These are phyloP conservation scores for Phytophthora pistaciae DNA, from an alignment of 352 stramenopile species.

Conservation along the genomic window DNA sequence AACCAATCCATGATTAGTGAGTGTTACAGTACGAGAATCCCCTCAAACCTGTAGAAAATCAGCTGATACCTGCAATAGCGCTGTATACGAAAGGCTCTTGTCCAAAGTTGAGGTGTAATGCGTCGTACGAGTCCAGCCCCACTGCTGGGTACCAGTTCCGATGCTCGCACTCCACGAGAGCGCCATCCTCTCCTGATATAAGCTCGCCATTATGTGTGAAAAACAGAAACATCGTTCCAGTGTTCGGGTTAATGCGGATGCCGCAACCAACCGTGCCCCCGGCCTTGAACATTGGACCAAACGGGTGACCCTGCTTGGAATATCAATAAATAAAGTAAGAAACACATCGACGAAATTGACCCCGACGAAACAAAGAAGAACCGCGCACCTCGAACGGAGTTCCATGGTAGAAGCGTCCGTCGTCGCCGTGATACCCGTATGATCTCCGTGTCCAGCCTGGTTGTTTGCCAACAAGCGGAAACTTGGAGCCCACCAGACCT, in stretches of 20 bases:
- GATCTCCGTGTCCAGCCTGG: conserved; percentile 75
- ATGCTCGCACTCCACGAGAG: conserved; percentile 56
- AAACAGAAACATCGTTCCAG: conserved; percentile 51
- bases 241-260: conserved; percentile 24
- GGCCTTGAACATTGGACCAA: conserved; percentile 44
- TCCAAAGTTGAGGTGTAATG: conserved; percentile 88
- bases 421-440: conserved; percentile 84
- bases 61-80: conserved; percentile 28
- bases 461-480: conserved; percentile 71
- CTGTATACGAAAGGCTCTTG: conserved; percentile 71
- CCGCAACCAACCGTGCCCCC: conserved; percentile 48
- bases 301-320: conserved; percentile 37
- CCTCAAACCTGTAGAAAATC: not conserved
- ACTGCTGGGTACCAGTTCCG: conserved; percentile 82
- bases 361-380: not conserved
- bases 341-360: not conserved
- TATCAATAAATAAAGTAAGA: conserved; percentile 6
- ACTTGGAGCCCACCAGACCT: conserved; percentile 59
- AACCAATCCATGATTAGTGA: not conserved
- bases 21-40: not conserved
- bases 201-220: conserved; percentile 82
- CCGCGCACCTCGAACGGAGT: conserved; percentile 47
- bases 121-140: conserved; percentile 84
- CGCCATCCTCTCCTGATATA: conserved; percentile 44
- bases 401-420: conserved; percentile 73